These are phyloP conservation scores for Coemansia sp. DNA, from an alignment of 192 early-diverging fungal species.

Conservation along the genomic window DNA sequence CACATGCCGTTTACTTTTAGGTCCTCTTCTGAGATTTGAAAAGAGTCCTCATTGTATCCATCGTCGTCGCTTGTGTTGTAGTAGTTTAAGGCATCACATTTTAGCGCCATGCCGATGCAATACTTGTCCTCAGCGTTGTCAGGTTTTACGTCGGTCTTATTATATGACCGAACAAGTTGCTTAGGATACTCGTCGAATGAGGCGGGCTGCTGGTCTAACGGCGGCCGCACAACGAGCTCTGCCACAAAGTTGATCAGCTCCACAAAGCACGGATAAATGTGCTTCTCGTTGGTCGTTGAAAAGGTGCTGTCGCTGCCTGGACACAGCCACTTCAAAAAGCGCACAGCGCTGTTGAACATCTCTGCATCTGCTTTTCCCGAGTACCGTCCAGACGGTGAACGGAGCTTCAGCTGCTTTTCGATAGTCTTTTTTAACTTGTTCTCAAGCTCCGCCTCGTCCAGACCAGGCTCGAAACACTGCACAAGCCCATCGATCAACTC, in stretches of 20 bases:
- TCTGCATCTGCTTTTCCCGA: background rate
- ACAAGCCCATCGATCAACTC: background rate
- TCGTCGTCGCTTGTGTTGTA: background rate
- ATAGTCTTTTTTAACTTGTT: background rate
- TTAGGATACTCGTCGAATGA: background rate
- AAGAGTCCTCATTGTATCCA: background rate
- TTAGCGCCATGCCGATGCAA: background rate
- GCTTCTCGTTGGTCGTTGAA: background rate
- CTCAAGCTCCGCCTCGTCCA: background rate
- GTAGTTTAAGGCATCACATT: background rate
- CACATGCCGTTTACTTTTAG: background rate
- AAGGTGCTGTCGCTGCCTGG: background rate
- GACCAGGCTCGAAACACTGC: background rate
- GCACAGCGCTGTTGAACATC: background rate
- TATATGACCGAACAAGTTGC: slow-evolving; percentile 1
- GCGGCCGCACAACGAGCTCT: background rate
- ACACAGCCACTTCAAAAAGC: background rate
- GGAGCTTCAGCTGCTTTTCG: too few relatives aligned
- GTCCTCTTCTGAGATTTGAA: background rate
- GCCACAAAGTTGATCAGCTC: background rate
- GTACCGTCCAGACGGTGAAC: background rate
- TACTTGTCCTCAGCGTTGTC: background rate
- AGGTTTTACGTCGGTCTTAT: background rate
- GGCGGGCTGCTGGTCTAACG: background rate
- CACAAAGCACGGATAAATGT: background rate